A percentile compares a stretch with the other conserved stretches of the same genome.
Evolutionary conservation across 1,284 basidiomycete species (phyloP).

Genomic region (Ceratobasidium sp.): DNA sequence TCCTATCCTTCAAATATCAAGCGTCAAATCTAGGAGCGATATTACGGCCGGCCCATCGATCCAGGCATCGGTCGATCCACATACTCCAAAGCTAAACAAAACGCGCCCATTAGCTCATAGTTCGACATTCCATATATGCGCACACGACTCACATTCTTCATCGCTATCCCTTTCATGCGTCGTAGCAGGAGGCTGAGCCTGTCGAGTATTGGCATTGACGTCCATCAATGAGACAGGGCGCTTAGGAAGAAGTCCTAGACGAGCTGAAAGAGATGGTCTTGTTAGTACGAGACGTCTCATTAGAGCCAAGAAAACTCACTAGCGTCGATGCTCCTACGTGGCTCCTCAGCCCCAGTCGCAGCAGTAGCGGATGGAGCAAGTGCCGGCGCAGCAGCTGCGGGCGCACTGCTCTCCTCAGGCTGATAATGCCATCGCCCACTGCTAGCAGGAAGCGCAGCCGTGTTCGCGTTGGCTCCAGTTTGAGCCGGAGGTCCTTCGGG

Average conservation of each 20-base stretch:
- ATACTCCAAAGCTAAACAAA: constrained; percentile 31
- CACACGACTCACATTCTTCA: constrained; percentile 22
- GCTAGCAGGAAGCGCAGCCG: constrained; percentile 13
- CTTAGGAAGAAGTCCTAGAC: constrained; percentile 37
- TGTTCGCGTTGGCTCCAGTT: neutral
- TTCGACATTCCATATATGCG: too few species aligned
- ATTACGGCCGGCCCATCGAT: constrained; percentile 19
- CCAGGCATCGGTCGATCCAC: constrained; percentile 39
- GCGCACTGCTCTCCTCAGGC: constrained; percentile 10
- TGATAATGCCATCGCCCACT: constrained; percentile 35
- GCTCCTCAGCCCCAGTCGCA: constrained; percentile 5
- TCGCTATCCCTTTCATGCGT: constrained; percentile 23
- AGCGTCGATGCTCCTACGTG: constrained; percentile 29
- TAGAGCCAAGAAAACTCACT: neutral
- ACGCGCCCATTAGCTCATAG: too few species aligned
- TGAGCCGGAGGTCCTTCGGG: neutral
- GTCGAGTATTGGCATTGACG: constrained; percentile 24
- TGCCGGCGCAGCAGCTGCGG: neutral
- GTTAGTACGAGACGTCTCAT: neutral
- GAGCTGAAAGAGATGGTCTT: constrained; percentile 4
- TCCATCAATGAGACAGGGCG: constrained; percentile 36
- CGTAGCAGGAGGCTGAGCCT: constrained; percentile 4
- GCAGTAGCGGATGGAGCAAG: neutral
- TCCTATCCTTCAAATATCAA: too few species aligned
- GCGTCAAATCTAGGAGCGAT: too few species aligned